Conservation (phyloP, 139 green algal species). For the Trebouxia sp. region DNA sequence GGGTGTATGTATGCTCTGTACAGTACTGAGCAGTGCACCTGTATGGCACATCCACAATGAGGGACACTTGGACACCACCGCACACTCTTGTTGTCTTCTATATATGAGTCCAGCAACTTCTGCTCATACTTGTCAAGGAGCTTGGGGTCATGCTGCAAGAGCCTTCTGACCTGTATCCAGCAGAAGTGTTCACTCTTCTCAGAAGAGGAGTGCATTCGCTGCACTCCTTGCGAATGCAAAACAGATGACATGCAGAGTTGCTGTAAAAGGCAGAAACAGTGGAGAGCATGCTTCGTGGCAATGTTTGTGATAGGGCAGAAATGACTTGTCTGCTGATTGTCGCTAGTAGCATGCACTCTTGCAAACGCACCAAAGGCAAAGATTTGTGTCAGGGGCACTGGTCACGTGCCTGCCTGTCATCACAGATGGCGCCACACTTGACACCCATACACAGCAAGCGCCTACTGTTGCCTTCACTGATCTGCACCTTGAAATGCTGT, state of each 20-base stretch:
- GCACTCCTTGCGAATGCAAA: too few species aligned
- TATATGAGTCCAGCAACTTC: slow-evolving; percentile 62
- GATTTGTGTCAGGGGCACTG: too few species aligned
- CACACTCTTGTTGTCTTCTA: slow-evolving; percentile 71
- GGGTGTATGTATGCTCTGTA: too few species aligned
- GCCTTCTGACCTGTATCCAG: slow-evolving; percentile 46
- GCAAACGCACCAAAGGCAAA: neutral
- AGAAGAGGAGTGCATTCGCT: too few species aligned
- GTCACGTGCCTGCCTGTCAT: slow-evolving; percentile 65
- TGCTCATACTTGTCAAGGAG: slow-evolving; percentile 64
- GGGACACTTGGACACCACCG: slow-evolving; percentile 68
- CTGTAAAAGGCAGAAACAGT: neutral
- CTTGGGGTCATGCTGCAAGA: slow-evolving; percentile 43
- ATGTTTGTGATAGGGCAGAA: too few species aligned
- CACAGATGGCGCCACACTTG: slow-evolving; percentile 76
- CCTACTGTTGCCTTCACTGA: slow-evolving; percentile 69
- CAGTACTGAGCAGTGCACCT: neutral
- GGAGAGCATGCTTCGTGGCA: too few species aligned
- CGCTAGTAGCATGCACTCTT: too few species aligned
- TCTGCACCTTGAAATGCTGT: slow-evolving; percentile 76
- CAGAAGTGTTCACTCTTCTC: neutral
- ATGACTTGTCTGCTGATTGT: too few species aligned
- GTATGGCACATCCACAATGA: slow-evolving; percentile 72
- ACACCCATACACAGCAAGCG: slow-evolving; percentile 73
- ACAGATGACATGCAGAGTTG: too few species aligned